Percentiles rank a stretch among this genome's conserved stretches.
Evolutionary conservation across 2,329 filamentous ascomycete genomes (phyloP).

Genomic region (Paraconiothyrium sp.): DNA sequence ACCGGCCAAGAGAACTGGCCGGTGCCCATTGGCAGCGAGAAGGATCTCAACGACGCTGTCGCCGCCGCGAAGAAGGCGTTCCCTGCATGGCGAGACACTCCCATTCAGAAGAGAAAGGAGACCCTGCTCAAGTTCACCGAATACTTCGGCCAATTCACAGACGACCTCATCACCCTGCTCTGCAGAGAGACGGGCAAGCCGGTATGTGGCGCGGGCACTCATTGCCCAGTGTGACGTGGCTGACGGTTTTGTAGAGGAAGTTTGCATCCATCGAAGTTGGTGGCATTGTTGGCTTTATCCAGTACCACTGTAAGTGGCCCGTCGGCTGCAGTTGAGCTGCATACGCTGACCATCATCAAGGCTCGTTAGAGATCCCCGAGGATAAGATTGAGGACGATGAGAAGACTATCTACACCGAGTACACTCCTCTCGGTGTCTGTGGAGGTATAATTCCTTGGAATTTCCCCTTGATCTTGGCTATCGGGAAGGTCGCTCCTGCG

Average conservation of each 20-base stretch:
- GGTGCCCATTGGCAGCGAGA: constrained; percentile 59
- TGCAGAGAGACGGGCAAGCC: constrained; percentile 51
- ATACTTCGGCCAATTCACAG: constrained; percentile 35
- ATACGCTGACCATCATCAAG: constrained; percentile 18
- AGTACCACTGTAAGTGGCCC: constrained; percentile 44
- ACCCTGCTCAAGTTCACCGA: constrained; percentile 39
- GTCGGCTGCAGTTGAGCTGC: neutral
- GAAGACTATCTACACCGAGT: constrained; percentile 58
- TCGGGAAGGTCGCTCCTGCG: constrained; percentile 66
- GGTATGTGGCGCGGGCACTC: constrained; percentile 26
- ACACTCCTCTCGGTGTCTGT: constrained; percentile 59
- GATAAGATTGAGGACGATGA: constrained; percentile 57
- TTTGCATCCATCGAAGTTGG: constrained; percentile 54
- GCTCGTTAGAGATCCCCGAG: constrained; percentile 44
- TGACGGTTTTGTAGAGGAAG: constrained; percentile 44
- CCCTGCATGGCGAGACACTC: constrained; percentile 55
- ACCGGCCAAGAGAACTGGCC: constrained; percentile 60
- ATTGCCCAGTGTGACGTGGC: neutral
- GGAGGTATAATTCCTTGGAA: constrained; percentile 56
- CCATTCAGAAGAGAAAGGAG: constrained; percentile 46
- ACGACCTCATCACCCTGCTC: constrained; percentile 43
- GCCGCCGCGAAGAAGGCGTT: constrained; percentile 59
- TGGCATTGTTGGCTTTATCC: constrained; percentile 46
- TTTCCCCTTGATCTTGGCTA: constrained; percentile 62
- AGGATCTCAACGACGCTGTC: constrained; percentile 63